These are phyloP conservation scores for Neonectria coccinea DNA, from an alignment of 2,329 filamentous ascomycete species.

Conservation along the genomic window DNA sequence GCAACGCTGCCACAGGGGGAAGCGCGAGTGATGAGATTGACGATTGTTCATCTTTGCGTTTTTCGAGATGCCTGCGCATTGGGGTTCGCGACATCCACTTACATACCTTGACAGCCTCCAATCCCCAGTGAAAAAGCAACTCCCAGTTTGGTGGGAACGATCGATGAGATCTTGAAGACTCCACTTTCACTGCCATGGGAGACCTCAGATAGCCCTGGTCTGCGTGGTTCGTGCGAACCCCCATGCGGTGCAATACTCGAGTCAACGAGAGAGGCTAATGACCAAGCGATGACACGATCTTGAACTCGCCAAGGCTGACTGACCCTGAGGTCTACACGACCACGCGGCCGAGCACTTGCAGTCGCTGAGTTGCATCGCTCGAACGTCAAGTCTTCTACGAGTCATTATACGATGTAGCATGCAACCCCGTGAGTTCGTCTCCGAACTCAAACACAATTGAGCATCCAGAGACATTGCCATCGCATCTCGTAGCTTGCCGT, in stretches of 20 bases:
- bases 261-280: not conserved
- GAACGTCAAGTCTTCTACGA: not conserved
- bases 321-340: not conserved
- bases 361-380: not conserved
- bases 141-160: not conserved
- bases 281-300: not conserved
- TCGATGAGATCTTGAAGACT: slow-evolving; percentile 1
- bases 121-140: not conserved
- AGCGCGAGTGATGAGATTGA: not conserved
- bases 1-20: not conserved
- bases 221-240: not conserved
- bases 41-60: not conserved
- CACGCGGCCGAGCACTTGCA: not conserved
- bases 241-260: not conserved
- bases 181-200: slow-evolving; percentile 10
- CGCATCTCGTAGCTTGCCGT: not conserved
- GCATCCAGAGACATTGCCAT: not conserved
- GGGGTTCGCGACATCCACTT: not conserved
- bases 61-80: not conserved
- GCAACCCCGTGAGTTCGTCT: not conserved
- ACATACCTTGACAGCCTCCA: not conserved
- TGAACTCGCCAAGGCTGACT: not conserved
- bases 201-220: not conserved
- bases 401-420: not conserved
- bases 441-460: not conserved